Percentiles rank a stretch among this genome's conserved stretches.
Conservation (phyloP, 148 eudicot species). For the Selenicereus undatus region DNA sequence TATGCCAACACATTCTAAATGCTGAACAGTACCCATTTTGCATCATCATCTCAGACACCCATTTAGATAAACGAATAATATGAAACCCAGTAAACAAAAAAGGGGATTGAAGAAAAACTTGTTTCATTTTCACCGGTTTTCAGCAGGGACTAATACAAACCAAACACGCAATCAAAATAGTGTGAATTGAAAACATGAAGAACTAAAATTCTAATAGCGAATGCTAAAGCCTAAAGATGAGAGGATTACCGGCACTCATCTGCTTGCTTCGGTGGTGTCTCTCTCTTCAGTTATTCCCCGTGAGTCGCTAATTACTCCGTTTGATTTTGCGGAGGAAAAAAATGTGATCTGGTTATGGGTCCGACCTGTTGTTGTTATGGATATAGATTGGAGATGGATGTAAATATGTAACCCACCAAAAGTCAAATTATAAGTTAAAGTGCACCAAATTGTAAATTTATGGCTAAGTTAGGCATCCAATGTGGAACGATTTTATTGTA, state of each 20-base stretch:
- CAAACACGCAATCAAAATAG: neutral
- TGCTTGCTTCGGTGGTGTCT: neutral
- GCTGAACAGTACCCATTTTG: neutral
- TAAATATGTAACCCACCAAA: too few species aligned
- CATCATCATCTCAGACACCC: neutral
- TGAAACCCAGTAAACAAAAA: neutral
- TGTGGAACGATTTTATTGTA: too few species aligned
- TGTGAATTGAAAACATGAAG: too few species aligned
- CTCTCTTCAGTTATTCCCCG: neutral
- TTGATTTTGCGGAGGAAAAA: neutral
- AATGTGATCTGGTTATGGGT: too few species aligned
- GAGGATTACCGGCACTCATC: neutral
- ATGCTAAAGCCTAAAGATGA: too few species aligned
- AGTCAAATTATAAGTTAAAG: too few species aligned
- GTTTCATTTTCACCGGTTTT: neutral
- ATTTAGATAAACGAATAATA: neutral
- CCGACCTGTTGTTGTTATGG: too few species aligned
- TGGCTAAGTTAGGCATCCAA: too few species aligned
- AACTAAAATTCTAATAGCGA: too few species aligned
- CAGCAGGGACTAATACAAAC: neutral
- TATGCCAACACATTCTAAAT: neutral
- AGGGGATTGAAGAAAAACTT: neutral
- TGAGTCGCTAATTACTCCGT: neutral
- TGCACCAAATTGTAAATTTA: too few species aligned
- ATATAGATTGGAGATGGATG: too few species aligned